phyloP scores from a whole-genome alignment of 2,329 filamentous ascomycete species.

The Periconia sp. region DNA sequence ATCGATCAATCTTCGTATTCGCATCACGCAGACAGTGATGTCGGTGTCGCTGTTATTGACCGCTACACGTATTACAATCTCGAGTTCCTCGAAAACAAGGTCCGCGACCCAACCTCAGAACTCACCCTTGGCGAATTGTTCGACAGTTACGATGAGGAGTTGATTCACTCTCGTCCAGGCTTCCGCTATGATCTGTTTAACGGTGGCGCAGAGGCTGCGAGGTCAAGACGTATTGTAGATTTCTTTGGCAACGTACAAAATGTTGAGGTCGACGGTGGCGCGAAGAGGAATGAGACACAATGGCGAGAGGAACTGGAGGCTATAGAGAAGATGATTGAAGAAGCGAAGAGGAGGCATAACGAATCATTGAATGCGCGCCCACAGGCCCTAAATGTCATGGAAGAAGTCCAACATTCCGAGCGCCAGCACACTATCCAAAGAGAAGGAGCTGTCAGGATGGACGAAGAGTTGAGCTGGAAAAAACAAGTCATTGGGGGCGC shows the following conservation, averaged over 20 bases:
- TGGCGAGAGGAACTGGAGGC: constrained; percentile 72
- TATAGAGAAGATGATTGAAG: constrained; percentile 65
- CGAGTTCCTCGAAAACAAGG: constrained; percentile 90
- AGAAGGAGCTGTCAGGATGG: constrained; percentile 39
- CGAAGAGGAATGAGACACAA: constrained; percentile 44
- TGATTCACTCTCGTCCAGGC: constrained; percentile 91
- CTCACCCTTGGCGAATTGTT: constrained; percentile 92
- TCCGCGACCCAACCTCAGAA: constrained; percentile 82
- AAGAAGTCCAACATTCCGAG: constrained; percentile 20
- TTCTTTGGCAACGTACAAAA: constrained; percentile 99
- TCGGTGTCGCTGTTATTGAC: constrained; percentile 97
- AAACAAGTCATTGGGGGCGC: constrained; percentile 45
- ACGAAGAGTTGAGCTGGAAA: constrained; percentile 40
- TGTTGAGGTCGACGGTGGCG: constrained; percentile 75
- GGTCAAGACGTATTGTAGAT: constrained; percentile 83
- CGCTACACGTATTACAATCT: constrained; percentile 98
- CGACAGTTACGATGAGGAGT: constrained; percentile 90
- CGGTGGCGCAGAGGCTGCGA: constrained; percentile 75
- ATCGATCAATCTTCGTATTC: constrained; percentile 96
- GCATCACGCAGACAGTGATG: constrained; percentile 96
- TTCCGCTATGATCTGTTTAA: constrained; percentile 94
- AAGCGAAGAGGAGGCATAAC: constrained; percentile 47
- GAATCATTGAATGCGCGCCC: constrained; percentile 25
- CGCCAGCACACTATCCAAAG: constrained; percentile 19
- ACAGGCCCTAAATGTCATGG: constrained; percentile 23